Base-by-base conservation (phyloP, 2,329 filamentous ascomycete species). In the Botrytis porri region DNA sequence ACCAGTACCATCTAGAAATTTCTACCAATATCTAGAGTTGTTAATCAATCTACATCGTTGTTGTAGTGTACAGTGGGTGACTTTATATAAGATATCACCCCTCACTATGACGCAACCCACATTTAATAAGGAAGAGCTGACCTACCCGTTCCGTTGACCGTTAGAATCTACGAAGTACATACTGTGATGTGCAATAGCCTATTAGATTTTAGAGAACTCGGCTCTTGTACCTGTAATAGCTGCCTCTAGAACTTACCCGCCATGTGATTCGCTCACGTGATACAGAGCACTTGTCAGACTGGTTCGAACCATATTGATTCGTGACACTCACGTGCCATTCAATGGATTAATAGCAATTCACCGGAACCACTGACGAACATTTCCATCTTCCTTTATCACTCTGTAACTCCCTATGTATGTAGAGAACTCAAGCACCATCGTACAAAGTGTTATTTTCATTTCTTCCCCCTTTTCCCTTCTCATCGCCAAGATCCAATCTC, bases 401-500 rank as follows among this genome's bases (percentile, higher is more conserved):
- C 48, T 51, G 12, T 51, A 14, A 16, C 14, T 51, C n/a, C n/a
- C n/a, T n/a, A n/a, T n/a, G n/a, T n/a, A n/a, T 54, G 51, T 29
- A 29, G 51, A 29, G 25, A 29, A 45, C 16, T 62, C 25, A 62
- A 62, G 16, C 35, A 61, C 22, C 32, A 39, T n/a, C 59, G 35
- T 61, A 25, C 12, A 29, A 29, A 18, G 12, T 54, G 14, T 29
- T 54, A 5, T 18, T 54, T 29, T 18, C n/a, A 54, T 22, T 35
- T n/a, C 59, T 62, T 20, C 22, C 39, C 60, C n/a, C 45, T 48
- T 41, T 7, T 48, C 20, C 45, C 25, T 63, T 39, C 59, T 25
- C 37, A 45, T 64, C 22, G 62, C 62, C 62, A 64, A 64, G 62
- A 35, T 18, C 29, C 62, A 64, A 45, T 45, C 62, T 64, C 41